Evolutionary conservation across 208 protist genomes (phyloP), one percentile per base, ranked within the genome.

Genomic region (Leishmania major): DNA sequence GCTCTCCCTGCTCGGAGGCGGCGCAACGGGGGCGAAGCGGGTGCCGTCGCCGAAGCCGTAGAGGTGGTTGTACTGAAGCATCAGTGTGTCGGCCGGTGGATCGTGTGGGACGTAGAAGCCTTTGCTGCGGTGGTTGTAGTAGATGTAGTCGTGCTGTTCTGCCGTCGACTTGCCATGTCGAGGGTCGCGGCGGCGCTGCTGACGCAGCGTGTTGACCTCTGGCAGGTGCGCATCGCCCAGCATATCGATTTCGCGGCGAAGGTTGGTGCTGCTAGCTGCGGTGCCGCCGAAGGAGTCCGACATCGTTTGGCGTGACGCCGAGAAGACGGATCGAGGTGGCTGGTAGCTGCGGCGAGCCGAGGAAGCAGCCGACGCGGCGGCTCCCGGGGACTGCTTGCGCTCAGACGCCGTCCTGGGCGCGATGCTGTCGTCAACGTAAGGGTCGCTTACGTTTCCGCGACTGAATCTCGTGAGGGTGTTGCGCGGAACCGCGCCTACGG

Each of bases 101-200:
- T 95, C 89, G 55, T 90, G 88, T 19, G 92, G 94, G n/a, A 97
- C 86, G 83, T 87, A 96, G 86, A 84, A 95, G 35, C 91, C 94
- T 74, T 97, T 97, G 84, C 94, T 96, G 60, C 86, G 88, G 86
- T 95, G 90, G 78, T 97, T 96, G 86, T 96, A 97, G 80, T 96
- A 97, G 55, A 95, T 84, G 82, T 92, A 92, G 55, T 93, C 90
- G 43, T 71, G 60, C 67, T 89, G 72, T 74, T 82, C 59, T 59
- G 88, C 67, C 28, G 22, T 72, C 43, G 77, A 69, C 84, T 92
- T 84, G 64, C 87, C 81, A 79, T 89, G 88, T 3, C 73, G 78
- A 1, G 88, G 89, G 43, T 92, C 82, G n/a, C 85, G 88, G n/a
- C 91, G 90, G 31, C 91, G 91, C 10, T 55, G 77, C 8, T 85